Evolutionary conservation across 2,329 filamentous ascomycete species (phyloP).

Genomic region (Pseudogymnoascus sp.): DNA sequence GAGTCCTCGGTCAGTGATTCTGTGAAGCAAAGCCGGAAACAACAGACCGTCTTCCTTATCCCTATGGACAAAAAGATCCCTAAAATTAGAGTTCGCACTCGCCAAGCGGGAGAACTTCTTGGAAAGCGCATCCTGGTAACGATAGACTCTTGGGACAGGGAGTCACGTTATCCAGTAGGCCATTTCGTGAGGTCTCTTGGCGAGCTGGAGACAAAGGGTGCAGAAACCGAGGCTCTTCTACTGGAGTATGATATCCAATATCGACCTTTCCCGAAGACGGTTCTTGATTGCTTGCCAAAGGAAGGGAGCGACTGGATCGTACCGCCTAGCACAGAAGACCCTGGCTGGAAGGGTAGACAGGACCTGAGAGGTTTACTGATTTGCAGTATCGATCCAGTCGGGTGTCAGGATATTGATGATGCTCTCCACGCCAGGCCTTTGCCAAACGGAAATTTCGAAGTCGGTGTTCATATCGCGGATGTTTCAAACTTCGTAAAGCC

Average conservation of each 20-base stretch:
- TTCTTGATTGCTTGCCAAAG: slow-evolving; percentile 81
- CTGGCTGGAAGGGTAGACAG: slow-evolving; percentile 76
- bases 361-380: slow-evolving; percentile 82
- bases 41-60: slow-evolving; percentile 88
- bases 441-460: slow-evolving; percentile 88
- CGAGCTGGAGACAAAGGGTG: slow-evolving; percentile 92
- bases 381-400: slow-evolving; percentile 93
- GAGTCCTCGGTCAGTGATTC: slow-evolving; percentile 69
- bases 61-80: slow-evolving; percentile 98
- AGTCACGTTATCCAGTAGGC: slow-evolving; percentile 84
- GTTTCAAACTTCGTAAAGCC: slow-evolving; percentile 99
- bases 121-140: slow-evolving; percentile 89
- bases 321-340: slow-evolving; percentile 66
- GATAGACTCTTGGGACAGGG: slow-evolving; percentile 90
- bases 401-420: slow-evolving; percentile 97
- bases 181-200: slow-evolving; percentile 91
- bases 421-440: slow-evolving; percentile 79
- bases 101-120: slow-evolving; percentile 79
- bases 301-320: slow-evolving; percentile 95
- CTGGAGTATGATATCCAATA: slow-evolving; percentile 98
- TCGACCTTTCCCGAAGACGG: slow-evolving; percentile 89
- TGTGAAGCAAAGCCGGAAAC: slow-evolving; percentile 67
- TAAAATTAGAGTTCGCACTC: slow-evolving; percentile 86
- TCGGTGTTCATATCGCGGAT: slow-evolving; percentile 96
- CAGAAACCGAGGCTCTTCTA: slow-evolving; percentile 88